A percentile compares a stretch with the other conserved stretches of the same genome.
phyloP scores from a whole-genome alignment of 2,329 filamentous ascomycete genomes.

The Alternaria novae-zelandiae region DNA sequence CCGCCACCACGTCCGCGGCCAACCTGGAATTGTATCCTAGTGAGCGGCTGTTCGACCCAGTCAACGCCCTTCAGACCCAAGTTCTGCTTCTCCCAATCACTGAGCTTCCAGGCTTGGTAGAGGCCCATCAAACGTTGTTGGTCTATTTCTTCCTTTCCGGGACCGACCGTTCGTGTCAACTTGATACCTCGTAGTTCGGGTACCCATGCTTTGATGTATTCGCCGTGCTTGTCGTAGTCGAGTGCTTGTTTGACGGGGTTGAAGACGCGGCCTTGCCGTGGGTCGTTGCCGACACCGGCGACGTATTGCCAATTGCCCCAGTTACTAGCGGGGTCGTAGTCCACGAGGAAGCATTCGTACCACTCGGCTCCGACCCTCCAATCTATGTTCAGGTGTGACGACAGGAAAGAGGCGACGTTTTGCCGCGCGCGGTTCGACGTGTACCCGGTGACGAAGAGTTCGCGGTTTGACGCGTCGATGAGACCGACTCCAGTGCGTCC shows the following conservation, averaged over 20 bases:
- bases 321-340: slow-evolving; percentile 78
- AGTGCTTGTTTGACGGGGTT: slow-evolving; percentile 82
- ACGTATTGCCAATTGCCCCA: slow-evolving; percentile 88
- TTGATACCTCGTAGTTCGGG: slow-evolving; percentile 66
- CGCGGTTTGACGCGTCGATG: slow-evolving; percentile 78
- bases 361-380: slow-evolving; percentile 84
- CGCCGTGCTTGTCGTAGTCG: slow-evolving; percentile 74
- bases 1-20: slow-evolving; percentile 36
- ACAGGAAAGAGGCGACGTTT: slow-evolving; percentile 76
- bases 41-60: slow-evolving; percentile 69
- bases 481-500: slow-evolving; percentile 77
- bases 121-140: slow-evolving; percentile 60
- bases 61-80: slow-evolving; percentile 64
- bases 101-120: slow-evolving; percentile 74
- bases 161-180: slow-evolving; percentile 25
- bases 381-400: slow-evolving; percentile 76
- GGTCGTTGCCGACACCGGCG: slow-evolving; percentile 80
- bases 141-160: slow-evolving; percentile 37
- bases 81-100: slow-evolving; percentile 62
- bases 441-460: slow-evolving; percentile 77
- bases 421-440: slow-evolving; percentile 78
- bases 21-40: slow-evolving; percentile 44
- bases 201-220: slow-evolving; percentile 76
- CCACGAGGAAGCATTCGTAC: slow-evolving; percentile 77
- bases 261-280: slow-evolving; percentile 74